Base-by-base conservation (phyloP, 805 yeast species). In the Spathaspora hagerdaliae region DNA sequence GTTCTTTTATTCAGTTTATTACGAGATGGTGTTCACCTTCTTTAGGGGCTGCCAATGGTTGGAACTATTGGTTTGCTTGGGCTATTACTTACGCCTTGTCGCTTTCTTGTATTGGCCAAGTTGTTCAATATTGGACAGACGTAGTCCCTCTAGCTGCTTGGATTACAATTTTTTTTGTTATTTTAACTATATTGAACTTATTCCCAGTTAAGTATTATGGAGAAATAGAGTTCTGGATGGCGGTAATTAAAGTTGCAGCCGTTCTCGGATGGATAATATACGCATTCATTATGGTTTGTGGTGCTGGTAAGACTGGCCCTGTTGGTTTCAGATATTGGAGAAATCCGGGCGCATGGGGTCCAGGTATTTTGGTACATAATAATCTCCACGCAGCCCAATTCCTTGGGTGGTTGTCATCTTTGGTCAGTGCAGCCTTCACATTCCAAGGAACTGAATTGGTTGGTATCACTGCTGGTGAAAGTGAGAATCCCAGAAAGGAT, bases 51-150 rank as follows among this genome's bases (percentile, higher is more conserved):
- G 82, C 89, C 29, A n/a, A n/a, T n/a, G n/a, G n/a, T n/a, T n/a
- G n/a, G n/a, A n/a, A n/a, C n/a, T n/a, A n/a, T n/a, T n/a, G 88
- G 86, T 83, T 83, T 61, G 77, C 85, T 8, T 85, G 89, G 88
- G 81, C 85, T 43, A 77, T 84, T 49, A 85, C 91, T 0, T 83
- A 80, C 62, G 87, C 92, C 7, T 71, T 85, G 52, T 91, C 85
- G 61, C 65, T 85, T 45, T 81, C 87, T 5, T 81, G 84, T 31
- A 80, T 84, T 33, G 89, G 89, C 24, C 87, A 83, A 59, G 66
- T 78, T 43, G 73, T 84, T 47, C 59, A 74, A 50, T 81, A 69
- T 51, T 85, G 91, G 91, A 83, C 88, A 2, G 61, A 63, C 56
- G 77, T 79, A 7, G 89, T 85, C 9, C 90, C 90, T 6, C 61